phyloP scores from a whole-genome alignment of 2,329 filamentous ascomycete genomes.

The Elsinoe ampelina region DNA sequence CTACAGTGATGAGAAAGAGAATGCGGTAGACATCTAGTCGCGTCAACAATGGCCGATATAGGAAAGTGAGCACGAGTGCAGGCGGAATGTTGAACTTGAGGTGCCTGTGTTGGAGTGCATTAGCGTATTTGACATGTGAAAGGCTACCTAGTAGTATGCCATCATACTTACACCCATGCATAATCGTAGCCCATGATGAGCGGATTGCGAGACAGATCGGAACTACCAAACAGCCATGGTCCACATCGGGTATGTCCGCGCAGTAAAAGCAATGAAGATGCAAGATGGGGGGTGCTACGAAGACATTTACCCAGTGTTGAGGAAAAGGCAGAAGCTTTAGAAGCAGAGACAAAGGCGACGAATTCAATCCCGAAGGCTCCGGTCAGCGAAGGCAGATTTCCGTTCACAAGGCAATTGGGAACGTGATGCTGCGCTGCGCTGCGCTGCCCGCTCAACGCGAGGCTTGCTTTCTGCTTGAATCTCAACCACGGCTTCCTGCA shows the following conservation, averaged over 20 bases:
- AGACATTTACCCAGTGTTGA: not conserved
- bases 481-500: not conserved
- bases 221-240: conserved; percentile 6
- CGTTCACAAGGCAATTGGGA: no score
- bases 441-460: not conserved
- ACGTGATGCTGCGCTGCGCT: no score
- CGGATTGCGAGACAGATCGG: conserved; percentile 1
- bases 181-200: conserved; percentile 51
- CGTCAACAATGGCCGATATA: conserved; percentile 54
- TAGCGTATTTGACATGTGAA: conserved; percentile 12
- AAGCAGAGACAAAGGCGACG: no score
- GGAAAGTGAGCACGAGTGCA: conserved; percentile 48
- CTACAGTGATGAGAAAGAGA: conserved; percentile 44
- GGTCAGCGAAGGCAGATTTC: conserved; percentile 1
- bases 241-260: conserved; percentile 8
- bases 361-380: not conserved
- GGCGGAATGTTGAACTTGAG: conserved; percentile 58
- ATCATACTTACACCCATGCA: conserved; percentile 48
- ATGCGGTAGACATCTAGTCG: conserved; percentile 55
- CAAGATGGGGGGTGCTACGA: not conserved
- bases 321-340: not conserved
- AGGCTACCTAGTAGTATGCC: conserved; percentile 7
- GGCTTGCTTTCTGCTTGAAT: not conserved
- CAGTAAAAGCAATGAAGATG: not conserved
- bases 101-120: conserved; percentile 39